Percentiles rank a stretch among this genome's conserved stretches.
Conservation (phyloP, 176 grass and related monocot genomes). For the Rhynchospora breviuscula region DNA sequence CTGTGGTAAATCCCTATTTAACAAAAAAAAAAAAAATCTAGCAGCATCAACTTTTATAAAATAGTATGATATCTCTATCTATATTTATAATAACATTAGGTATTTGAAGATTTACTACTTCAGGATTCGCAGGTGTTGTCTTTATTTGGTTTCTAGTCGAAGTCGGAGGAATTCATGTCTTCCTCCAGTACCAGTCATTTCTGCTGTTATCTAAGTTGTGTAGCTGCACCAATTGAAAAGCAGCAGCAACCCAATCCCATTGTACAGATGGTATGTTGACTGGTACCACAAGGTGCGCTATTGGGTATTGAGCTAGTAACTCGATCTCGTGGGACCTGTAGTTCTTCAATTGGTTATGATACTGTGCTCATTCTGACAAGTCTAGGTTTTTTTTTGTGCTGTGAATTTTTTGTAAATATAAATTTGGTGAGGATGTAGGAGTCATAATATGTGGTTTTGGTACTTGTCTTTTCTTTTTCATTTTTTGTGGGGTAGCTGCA, state of each 20-base stretch:
- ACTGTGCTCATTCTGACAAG: not conserved
- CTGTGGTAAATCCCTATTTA: constrained; percentile 19
- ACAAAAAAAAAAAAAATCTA: not conserved
- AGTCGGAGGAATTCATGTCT: constrained; percentile 18
- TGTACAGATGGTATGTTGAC: not conserved
- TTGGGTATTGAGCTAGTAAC: constrained; percentile 73
- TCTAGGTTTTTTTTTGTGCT: not conserved
- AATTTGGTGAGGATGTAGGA: too few species aligned
- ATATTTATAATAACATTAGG: constrained; percentile 36
- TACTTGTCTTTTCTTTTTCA: too few species aligned
- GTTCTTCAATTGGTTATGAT: not conserved
- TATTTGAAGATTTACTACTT: constrained; percentile 51
- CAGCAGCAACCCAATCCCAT: constrained; percentile 34
- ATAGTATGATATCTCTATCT: not conserved
- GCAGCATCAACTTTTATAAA: not conserved
- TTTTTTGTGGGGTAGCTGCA: too few species aligned
- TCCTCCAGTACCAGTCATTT: constrained; percentile 30
- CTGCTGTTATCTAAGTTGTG: constrained; percentile 35
- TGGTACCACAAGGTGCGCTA: constrained; percentile 44
- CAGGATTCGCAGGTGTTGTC: constrained; percentile 41
- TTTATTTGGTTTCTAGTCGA: constrained; percentile 35
- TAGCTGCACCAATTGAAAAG: constrained; percentile 39
- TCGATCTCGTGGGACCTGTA: not conserved
- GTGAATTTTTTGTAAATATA: constrained; percentile 11
- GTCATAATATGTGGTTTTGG: too few species aligned